These are phyloP conservation scores for Boletus tylopilopsis DNA, from an alignment of 768 basidiomycete species.

Conservation along the genomic window DNA sequence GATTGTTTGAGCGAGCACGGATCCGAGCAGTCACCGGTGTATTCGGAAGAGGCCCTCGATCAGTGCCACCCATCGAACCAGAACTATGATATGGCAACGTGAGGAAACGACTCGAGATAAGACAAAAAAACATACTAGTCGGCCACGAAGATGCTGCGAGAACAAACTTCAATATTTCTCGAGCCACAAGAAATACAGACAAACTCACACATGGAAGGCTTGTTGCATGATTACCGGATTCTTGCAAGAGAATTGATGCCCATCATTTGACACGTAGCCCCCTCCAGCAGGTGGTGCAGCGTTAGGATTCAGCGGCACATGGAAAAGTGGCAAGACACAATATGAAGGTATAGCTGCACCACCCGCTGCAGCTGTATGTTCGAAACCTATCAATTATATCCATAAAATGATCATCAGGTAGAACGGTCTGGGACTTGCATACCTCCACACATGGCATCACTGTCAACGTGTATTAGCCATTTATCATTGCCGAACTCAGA, in stretches of 20 bases:
- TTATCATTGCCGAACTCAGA: background rate
- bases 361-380: slow-evolving; percentile 41
- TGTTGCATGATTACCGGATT: slow-evolving; percentile 51
- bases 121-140: slow-evolving; percentile 35
- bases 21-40: slow-evolving; percentile 42
- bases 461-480: slow-evolving; percentile 11
- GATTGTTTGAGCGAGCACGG: slow-evolving; percentile 36
- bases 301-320: slow-evolving; percentile 33
- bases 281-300: slow-evolving; percentile 27
- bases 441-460: slow-evolving; percentile 54
- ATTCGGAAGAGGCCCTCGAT: slow-evolving; percentile 42
- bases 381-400: slow-evolving; percentile 38
- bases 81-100: slow-evolving; percentile 35
- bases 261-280: slow-evolving; percentile 54
- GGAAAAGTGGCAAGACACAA: slow-evolving; percentile 54
- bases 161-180: background rate
- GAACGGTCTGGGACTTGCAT: background rate
- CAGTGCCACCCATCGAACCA: slow-evolving; percentile 41
- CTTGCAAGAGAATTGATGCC: slow-evolving; percentile 50
- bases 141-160: slow-evolving; percentile 48
- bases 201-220: slow-evolving; percentile 56
- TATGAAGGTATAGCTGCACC: slow-evolving; percentile 47
- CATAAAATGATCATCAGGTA: background rate
- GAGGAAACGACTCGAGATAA: background rate
- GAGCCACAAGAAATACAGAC: background rate